Base-by-base conservation (phyloP, 768 basidiomycete species). In the Psilocybe sp. region DNA sequence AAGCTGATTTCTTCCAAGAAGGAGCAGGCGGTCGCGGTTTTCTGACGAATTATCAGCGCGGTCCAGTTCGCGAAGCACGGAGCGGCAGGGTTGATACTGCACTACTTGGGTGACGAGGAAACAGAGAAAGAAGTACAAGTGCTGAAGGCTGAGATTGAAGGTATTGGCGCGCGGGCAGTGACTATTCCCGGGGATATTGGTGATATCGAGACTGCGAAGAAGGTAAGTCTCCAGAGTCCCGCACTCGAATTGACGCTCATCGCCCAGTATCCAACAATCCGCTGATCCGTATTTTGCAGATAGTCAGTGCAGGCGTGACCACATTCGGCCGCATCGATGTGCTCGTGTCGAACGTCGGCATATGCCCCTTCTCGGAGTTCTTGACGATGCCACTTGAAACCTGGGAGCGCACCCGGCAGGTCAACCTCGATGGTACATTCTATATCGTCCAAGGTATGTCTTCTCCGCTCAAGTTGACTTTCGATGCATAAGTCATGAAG, bases 321-420 rank as follows among this genome's bases (percentile, higher is more conserved):
- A 64, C 73, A 2, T 88, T 88, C 61, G 77, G 78, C 1, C 69
- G 87, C 14, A 84, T 89, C 53, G 84, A 84, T 68, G 70, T 71
- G 33, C 67, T 75, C 8, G 69, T 71, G n/a, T 69, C 67, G 6
- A 74, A 73, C 48, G 75, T 75, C 39, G 75, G 89, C 11, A 89
- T 89, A 53, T 90, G 88, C 62, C 87, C 87, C 1, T 89, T 90
- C 65, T 78, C 84, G 35, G 80, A 85, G 36, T 87, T 89, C 64
- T 69, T 89, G 57, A 79, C 79, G 13, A 84, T 89, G 79, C 82
- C 85, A 1, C 73, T 67, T 61, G 72, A 62, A 5, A 77, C 79
- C 12, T 88, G 83, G 81, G 79, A 82, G 55, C 69, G 76, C 38
- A 85, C 84, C 3, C 79, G 84, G 12, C 75, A 79, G 56, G 85